These are phyloP conservation scores for Sclerospora graminicola DNA, from an alignment of 352 stramenopile genomes.

Conservation along the genomic window DNA sequence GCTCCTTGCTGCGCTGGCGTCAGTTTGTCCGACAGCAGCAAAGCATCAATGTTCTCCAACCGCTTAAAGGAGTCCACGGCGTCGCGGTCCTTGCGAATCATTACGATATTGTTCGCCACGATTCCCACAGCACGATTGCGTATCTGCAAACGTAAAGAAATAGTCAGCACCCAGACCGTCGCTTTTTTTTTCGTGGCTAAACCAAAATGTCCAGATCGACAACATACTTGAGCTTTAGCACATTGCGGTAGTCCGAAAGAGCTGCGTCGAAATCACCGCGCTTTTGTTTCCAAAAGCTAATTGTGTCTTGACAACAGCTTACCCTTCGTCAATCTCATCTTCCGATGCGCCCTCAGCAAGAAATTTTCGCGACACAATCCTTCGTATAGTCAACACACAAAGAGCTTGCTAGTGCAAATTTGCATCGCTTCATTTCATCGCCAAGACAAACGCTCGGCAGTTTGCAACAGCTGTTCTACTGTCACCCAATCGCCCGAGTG, in stretches of 20 bases:
- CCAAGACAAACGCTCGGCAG: no score
- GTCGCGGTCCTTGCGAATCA: conserved; percentile 66
- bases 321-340: conserved; percentile 56
- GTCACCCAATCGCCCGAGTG: no score
- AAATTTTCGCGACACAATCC: no score
- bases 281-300: conserved; percentile 69
- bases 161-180: no score
- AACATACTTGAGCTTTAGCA: no score
- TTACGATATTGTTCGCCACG: conserved; percentile 79
- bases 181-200: conserved; percentile 72
- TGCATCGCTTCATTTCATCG: conserved; percentile 53
- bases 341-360: conserved; percentile 25
- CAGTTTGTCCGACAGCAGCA: no score
- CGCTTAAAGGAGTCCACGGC: conserved; percentile 78
- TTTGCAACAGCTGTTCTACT: no score
- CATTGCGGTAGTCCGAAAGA: no score
- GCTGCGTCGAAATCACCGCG: no score
- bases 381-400: no score
- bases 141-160: no score
- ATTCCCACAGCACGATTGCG: conserved; percentile 47
- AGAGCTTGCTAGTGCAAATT: conserved; percentile 26
- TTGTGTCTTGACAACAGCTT: conserved; percentile 63
- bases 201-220: no score
- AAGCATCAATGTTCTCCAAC: conserved; percentile 50
- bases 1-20: conserved; percentile 59